These are phyloP conservation scores for Epichloe glyceriae DNA, from an alignment of 2,329 filamentous ascomycete species.

Conservation along the genomic window DNA sequence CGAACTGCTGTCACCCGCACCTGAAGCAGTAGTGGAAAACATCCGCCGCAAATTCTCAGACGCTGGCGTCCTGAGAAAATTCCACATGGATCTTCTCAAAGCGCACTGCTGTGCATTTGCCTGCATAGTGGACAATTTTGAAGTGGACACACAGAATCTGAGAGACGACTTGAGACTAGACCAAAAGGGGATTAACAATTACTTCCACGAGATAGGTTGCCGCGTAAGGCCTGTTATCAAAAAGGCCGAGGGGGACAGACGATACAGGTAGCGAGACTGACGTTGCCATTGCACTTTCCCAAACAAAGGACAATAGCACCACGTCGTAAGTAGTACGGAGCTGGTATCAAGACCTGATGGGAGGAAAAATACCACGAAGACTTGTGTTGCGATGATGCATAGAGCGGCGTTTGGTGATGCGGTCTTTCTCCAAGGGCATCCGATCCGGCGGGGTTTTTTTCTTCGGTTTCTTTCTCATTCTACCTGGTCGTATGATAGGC, in stretches of 20 bases:
- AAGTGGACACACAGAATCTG: slow-evolving; percentile 56
- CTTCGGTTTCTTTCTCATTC: background rate
- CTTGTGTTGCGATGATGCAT: slow-evolving; percentile 4
- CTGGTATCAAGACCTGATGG: background rate
- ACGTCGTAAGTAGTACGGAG: slow-evolving; percentile 12
- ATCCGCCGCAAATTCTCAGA: slow-evolving; percentile 59
- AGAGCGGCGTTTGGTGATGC: slow-evolving; percentile 5
- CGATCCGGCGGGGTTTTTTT: background rate
- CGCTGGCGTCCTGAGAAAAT: slow-evolving; percentile 52
- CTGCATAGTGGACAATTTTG: slow-evolving; percentile 59
- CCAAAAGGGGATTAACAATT: slow-evolving; percentile 55
- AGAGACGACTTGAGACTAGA: slow-evolving; percentile 61
- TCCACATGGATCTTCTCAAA: slow-evolving; percentile 57
- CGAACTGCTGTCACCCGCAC: slow-evolving; percentile 41
- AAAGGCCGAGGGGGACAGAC: slow-evolving; percentile 44
- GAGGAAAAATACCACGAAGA: background rate
- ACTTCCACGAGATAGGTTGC: slow-evolving; percentile 66
- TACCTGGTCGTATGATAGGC: too few relatives aligned
- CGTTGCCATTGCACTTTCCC: slow-evolving; percentile 72
- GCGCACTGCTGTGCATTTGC: slow-evolving; percentile 62
- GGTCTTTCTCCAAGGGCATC: background rate
- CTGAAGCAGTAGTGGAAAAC: slow-evolving; percentile 49
- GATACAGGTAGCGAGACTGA: slow-evolving; percentile 51
- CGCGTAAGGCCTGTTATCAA: slow-evolving; percentile 47
- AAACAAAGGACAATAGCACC: slow-evolving; percentile 34